A percentile compares a stretch with the other conserved stretches of the same genome.
phyloP scores from a whole-genome alignment of 371 early-diverging fungal species.

The Mortierella sp. region DNA sequence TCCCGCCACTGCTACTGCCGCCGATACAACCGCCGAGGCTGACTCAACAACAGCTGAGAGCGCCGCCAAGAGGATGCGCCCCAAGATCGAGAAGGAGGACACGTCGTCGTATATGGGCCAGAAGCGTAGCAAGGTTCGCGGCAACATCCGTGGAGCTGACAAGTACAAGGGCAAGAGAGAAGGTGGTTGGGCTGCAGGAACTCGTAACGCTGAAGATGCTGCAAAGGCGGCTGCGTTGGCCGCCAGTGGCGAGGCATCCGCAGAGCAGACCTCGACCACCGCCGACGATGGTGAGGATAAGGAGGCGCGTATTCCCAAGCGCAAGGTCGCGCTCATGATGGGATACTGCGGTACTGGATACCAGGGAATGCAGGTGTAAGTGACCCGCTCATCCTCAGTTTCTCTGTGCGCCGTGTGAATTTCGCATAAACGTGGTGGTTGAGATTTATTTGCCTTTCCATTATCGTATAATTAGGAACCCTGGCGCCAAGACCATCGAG shows the following conservation, averaged over 20 bases:
- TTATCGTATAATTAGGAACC: constrained; percentile 66
- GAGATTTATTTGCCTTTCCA: constrained; percentile 3
- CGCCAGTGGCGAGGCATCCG: background rate
- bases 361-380: constrained; percentile 96
- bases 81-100: constrained; percentile 36
- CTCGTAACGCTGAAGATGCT: constrained; percentile 47
- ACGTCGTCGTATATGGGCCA: constrained; percentile 40
- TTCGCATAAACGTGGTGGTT: background rate
- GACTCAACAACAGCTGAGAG: constrained; percentile 1
- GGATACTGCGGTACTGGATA: constrained; percentile 97
- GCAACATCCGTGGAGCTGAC: constrained; percentile 54
- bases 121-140: constrained; percentile 46
- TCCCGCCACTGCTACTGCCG: background rate
- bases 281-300: constrained; percentile 26
- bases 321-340: constrained; percentile 89
- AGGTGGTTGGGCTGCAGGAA: constrained; percentile 30
- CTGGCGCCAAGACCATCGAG: constrained; percentile 83
- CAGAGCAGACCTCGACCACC: background rate
- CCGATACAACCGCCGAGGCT: constrained; percentile 8
- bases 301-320: constrained; percentile 82
- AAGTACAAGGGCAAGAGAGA: constrained; percentile 50
- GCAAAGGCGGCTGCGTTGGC: constrained; percentile 26
- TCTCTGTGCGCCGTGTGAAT: background rate
- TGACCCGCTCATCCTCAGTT: background rate
- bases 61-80: constrained; percentile 37